Evolutionary conservation across 768 basidiomycete species (phyloP).

Genomic region (Ramaria sp.): DNA sequence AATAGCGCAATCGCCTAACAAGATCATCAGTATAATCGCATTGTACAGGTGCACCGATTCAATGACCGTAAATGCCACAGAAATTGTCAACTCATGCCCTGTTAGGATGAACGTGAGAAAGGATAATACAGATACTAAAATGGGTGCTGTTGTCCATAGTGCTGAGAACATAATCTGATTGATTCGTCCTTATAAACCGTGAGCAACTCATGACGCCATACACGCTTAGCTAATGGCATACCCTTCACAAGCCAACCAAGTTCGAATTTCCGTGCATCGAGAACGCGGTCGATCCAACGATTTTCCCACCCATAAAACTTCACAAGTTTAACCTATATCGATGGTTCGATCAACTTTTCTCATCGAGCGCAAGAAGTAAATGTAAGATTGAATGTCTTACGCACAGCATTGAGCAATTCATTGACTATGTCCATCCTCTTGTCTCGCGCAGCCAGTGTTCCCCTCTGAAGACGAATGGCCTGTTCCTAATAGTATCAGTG

Average conservation of each 20-base stretch:
- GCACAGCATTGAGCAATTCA: slow-evolving; percentile 60
- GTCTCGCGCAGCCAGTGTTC: slow-evolving; percentile 51
- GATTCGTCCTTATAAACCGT: slow-evolving; percentile 38
- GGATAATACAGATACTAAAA: slow-evolving; percentile 68
- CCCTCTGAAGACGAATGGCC: slow-evolving; percentile 45
- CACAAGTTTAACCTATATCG: slow-evolving; percentile 53
- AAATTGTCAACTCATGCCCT: slow-evolving; percentile 65
- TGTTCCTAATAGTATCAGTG: background rate
- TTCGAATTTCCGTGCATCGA: slow-evolving; percentile 58
- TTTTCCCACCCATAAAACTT: slow-evolving; percentile 81
- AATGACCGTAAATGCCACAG: slow-evolving; percentile 73
- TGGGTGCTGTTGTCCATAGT: slow-evolving; percentile 69
- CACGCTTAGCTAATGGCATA: background rate
- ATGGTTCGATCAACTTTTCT: background rate
- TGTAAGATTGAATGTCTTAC: background rate
- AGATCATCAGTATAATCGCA: background rate
- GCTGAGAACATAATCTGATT: slow-evolving; percentile 64
- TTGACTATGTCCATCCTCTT: slow-evolving; percentile 70
- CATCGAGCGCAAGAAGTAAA: background rate
- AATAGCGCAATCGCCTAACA: slow-evolving; percentile 68
- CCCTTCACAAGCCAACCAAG: slow-evolving; percentile 42
- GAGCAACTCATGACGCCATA: background rate
- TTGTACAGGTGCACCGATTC: background rate
- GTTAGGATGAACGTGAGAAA: slow-evolving; percentile 66
- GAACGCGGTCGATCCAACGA: slow-evolving; percentile 57